Evolutionary conservation across 2,329 filamentous ascomycete genomes (phyloP), one percentile per base, ranked within the genome.

Genomic region (Ceratocystis cubensis): DNA sequence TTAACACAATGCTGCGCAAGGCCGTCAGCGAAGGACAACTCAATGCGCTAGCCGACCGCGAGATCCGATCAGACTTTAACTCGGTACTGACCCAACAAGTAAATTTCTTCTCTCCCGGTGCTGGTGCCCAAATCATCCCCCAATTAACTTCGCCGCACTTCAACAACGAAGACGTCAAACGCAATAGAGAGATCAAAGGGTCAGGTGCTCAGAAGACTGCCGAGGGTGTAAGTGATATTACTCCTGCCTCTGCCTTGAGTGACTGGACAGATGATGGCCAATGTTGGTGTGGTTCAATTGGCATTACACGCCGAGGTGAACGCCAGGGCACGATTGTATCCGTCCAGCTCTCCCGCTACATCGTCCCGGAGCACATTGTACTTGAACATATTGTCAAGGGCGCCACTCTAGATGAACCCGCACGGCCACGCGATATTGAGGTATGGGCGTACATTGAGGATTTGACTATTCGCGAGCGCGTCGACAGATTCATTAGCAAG

Each of bases 231-330:
- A 59, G 22, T 25, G 25, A 44, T 17, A 25, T 48, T 7, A 76
- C 79, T 0, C 79, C 81, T 0, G 71, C 77, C n/a, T 74, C 79
- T 0, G 90, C 88, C 0, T 79, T 96, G 1, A 63, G 66, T 1
- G 76, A 79, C 2, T 96, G 92, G 91, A 78, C 85, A 8, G 89
- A 96, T 62, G 82, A 87, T 44, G 89, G 88, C 22, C 89, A 97
- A 69, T 95, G 91, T 75, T 97, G 91, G 88, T 97, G 93, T 74
- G 85, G 87, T 3, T 80, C 78, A 0, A 73, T 72, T 2, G 76
- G 76, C 0, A 70, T 72, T 10, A 76, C 79, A 62, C 74, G 73
- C 15, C 44, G 22, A 8, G 75, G 75, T 10, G 72, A 73, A 17
- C 79, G 79, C 6, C 79, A 81, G 62, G 83, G 84, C 46, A 84